Evolutionary conservation across 2,329 filamentous ascomycete genomes (phyloP).

Genomic region (Eutypa lata): DNA sequence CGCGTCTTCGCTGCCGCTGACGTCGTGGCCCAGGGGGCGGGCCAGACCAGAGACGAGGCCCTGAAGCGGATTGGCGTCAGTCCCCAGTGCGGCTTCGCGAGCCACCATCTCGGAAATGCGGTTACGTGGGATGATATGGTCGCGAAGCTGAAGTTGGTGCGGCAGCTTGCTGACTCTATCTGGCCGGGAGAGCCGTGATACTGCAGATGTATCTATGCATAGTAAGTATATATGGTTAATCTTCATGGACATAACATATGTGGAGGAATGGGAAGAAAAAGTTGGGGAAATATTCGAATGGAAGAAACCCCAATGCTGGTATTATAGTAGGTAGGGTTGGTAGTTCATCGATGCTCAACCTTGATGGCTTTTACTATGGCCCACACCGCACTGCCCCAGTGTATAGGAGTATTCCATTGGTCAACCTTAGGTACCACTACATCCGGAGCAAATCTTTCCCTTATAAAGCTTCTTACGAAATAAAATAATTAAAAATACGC

Average conservation of each 20-base stretch:
- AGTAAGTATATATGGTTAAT: no score
- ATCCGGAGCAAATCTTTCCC: no score
- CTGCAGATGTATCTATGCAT: not conserved
- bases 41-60: conserved; percentile 63
- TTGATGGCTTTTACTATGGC: not conserved
- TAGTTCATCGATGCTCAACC: not conserved
- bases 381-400: not conserved
- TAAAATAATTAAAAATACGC: no score
- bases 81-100: conserved; percentile 73
- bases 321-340: no score
- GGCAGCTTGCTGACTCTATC: conserved; percentile 68
- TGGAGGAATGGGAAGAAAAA: no score
- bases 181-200: conserved; percentile 52
- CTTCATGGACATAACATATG: no score
- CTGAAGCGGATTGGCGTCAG: conserved; percentile 66
- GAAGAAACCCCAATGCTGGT: no score
- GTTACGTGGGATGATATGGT: conserved; percentile 69
- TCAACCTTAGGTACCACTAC: not conserved
- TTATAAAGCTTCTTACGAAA: no score
- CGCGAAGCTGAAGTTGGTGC: conserved; percentile 68
- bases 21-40: conserved; percentile 64
- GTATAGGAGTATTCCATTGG: not conserved
- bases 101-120: conserved; percentile 69
- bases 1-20: conserved; percentile 61
- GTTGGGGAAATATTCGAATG: no score